A percentile compares a stretch with the other conserved stretches of the same genome.
These are phyloP conservation scores for Mortierella sp. DNA, from an alignment of 371 early-diverging fungal species.

Conservation along the genomic window DNA sequence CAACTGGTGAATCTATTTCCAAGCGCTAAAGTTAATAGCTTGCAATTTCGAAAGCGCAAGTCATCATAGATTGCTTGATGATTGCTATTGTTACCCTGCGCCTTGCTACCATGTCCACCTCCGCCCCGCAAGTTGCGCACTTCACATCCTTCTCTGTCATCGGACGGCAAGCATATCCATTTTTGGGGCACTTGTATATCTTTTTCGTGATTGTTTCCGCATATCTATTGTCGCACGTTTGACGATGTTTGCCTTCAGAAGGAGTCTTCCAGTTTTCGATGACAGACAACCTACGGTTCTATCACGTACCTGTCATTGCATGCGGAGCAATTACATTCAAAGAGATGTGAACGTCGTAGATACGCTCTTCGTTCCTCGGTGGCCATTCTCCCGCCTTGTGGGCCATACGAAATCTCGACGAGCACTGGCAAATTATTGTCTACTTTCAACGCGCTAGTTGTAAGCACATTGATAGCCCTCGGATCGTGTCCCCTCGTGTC, in stretches of 20 bases:
- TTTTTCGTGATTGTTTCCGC: constrained; percentile 35
- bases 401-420: constrained; percentile 50
- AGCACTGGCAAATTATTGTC: constrained; percentile 25
- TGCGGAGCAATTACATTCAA: constrained; percentile 52
- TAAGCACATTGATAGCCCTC: constrained; percentile 35
- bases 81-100: constrained; percentile 11
- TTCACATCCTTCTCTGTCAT: constrained; percentile 24
- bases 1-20: constrained; percentile 21
- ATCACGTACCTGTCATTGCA: constrained; percentile 41
- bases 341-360: constrained; percentile 18
- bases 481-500: constrained; percentile 16
- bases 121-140: constrained; percentile 34
- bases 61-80: neutral
- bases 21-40: neutral
- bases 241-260: no score
- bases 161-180: constrained; percentile 25
- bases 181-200: constrained; percentile 40
- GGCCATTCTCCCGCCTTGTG: constrained; percentile 41
- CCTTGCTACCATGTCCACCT: constrained; percentile 18
- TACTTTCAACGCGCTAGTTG: constrained; percentile 18
- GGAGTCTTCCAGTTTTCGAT: no score
- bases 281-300: no score
- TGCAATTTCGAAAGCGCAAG: no score
- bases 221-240: no score
- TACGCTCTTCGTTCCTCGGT: constrained; percentile 28